A percentile compares a stretch with the other conserved stretches of the same genome.
Conservation (phyloP, 192 early-diverging fungal genomes). For the Podila epicladia region DNA sequence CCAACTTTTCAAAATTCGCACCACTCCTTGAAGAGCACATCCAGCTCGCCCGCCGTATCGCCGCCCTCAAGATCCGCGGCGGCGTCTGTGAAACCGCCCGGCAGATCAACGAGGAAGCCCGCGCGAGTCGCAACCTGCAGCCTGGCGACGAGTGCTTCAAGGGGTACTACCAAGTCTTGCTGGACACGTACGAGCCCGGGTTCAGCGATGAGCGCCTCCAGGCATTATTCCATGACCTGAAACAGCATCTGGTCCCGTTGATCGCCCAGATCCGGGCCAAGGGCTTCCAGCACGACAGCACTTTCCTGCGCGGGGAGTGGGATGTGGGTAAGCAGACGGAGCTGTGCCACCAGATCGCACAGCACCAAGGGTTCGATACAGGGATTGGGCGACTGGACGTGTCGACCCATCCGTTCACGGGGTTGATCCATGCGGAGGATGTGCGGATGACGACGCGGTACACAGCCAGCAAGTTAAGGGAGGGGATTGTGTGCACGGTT, state of each 20-base stretch:
- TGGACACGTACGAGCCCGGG: constrained; percentile 33
- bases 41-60: constrained; percentile 9
- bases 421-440: constrained; percentile 4
- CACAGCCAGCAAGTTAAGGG: not conserved
- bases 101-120: constrained; percentile 1
- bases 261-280: constrained; percentile 22
- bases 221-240: constrained; percentile 19
- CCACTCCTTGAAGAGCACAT: constrained; percentile 17
- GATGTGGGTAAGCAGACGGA: constrained; percentile 31
- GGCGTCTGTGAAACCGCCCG: constrained; percentile 5
- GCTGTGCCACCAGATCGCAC: constrained; percentile 17
- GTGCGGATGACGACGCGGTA: constrained; percentile 36
- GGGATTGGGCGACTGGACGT: constrained; percentile 20
- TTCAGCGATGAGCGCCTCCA: constrained; percentile 16
- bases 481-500: constrained; percentile 16
- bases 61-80: not conserved
- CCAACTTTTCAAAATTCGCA: constrained; percentile 16
- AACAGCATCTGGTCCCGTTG: constrained; percentile 22
- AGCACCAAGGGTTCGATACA: constrained; percentile 20
- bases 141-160: not conserved
- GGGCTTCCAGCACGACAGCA: not conserved
- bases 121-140: not conserved
- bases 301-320: constrained; percentile 5
- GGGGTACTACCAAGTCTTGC: constrained; percentile 12
- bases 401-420: constrained; percentile 26